Base-by-base conservation (phyloP, 768 basidiomycete genomes). In the Serendipita indica region DNA sequence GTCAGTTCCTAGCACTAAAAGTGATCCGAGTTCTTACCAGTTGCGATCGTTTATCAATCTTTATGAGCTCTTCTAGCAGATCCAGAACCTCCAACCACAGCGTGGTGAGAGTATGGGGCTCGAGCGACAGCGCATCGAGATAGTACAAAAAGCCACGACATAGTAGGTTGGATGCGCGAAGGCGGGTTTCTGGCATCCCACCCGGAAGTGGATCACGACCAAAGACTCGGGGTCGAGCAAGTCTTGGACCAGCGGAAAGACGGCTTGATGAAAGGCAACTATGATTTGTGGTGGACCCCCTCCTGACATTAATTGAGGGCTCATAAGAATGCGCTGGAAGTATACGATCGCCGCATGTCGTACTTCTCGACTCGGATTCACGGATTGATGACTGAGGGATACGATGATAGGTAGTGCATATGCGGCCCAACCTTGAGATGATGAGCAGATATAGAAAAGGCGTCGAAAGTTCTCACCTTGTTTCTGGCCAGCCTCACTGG, bases 71-170 rank as follows among this genome's bases (percentile, higher is more conserved):
- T 68, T 96, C 92, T 12, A 96, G 75, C 58, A 89, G 73, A 66
- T 94, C 93, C 59, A 99, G 72, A 13, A 98, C 84, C 64, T 84
- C 81, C 63, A 92, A 83, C 87, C 94, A 98, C 39, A 93, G 67
- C 45, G 73, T 78, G 58, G 89, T 83, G 12, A 84, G 78, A 39
- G 90, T 75, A 62, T 91, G 85, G n/a, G 49, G 49, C n/a, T 54
- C 49, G 20, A 30, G n/a, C 12, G 49, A 54, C 4, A 54, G 49
- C 30, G 49, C 20, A 30, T 54, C 49, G 20, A 54, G 22, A 60
- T 91, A 86, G 64, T 94, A 90, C 79, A 98, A 86, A 72, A 99
- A 98, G 10, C 83, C 81, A 72, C 96, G 96, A 77, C 92, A 96
- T 33, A 96, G 74, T 59, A 98, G 72, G n/a, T 86, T 88, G 28